A percentile compares a stretch with the other conserved stretches of the same genome.
phyloP scores from a whole-genome alignment of 2,329 filamentous ascomycete species.

The Neofusicoccum umdonicola region DNA sequence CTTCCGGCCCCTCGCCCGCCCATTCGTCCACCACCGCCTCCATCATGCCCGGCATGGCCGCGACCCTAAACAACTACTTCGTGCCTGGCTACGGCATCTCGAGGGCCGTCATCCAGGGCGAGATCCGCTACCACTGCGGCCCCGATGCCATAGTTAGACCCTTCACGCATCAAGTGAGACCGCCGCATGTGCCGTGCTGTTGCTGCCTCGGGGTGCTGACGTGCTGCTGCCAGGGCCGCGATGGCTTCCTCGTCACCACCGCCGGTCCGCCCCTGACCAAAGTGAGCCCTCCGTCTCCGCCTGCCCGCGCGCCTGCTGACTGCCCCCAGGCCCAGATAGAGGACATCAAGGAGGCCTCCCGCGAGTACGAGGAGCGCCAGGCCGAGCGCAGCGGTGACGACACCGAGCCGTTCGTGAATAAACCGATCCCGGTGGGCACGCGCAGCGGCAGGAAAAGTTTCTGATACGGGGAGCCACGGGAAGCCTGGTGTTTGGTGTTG shows the following conservation, averaged over 20 bases:
- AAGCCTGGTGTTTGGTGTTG: not conserved
- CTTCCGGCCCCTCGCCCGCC: not conserved
- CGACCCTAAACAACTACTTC: slow-evolving; percentile 40
- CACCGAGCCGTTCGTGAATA: slow-evolving; percentile 35
- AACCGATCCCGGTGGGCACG: slow-evolving; percentile 35
- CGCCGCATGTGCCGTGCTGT: not conserved
- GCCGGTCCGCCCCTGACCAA: slow-evolving; percentile 41
- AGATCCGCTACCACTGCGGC: slow-evolving; percentile 44
- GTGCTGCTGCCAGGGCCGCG: slow-evolving; percentile 33
- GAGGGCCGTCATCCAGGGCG: slow-evolving; percentile 43
- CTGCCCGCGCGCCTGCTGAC: not conserved
- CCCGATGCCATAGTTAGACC: slow-evolving; percentile 43
- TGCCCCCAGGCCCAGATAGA: slow-evolving; percentile 40
- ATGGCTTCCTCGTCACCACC: slow-evolving; percentile 43
- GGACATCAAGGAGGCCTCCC: slow-evolving; percentile 40
- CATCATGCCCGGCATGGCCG: slow-evolving; percentile 19
- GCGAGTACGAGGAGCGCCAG: slow-evolving; percentile 42
- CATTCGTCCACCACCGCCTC: not conserved
- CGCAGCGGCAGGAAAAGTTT: slow-evolving; percentile 2
- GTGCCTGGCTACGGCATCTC: slow-evolving; percentile 44
- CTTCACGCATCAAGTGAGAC: slow-evolving; percentile 42
- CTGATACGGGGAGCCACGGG: not conserved
- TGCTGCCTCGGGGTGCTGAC: not conserved
- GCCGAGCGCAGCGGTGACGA: slow-evolving; percentile 33
- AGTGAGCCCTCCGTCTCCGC: slow-evolving; percentile 24